Conservation (phyloP, 2,329 filamentous ascomycete genomes). For the Beauveria scarabaeidicola region DNA sequence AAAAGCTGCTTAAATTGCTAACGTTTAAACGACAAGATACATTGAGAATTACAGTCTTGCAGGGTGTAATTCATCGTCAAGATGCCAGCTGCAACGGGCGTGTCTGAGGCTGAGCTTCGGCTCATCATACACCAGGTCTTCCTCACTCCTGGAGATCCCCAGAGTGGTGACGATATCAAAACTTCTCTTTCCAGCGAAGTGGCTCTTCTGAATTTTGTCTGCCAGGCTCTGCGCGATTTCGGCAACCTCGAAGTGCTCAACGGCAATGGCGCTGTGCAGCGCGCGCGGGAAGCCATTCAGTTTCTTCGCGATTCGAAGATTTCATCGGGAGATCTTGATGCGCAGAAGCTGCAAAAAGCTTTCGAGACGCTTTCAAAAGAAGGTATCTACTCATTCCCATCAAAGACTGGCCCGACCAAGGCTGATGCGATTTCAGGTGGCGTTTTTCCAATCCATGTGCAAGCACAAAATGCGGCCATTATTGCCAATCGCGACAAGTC, state of each 20-base stretch:
- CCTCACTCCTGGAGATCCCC: neutral
- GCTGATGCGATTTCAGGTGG: neutral
- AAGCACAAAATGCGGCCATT: slow-evolving; percentile 1
- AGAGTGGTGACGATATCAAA: neutral
- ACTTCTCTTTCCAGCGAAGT: neutral
- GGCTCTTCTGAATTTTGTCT: neutral
- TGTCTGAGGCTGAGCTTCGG: neutral
- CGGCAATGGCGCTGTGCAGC: neutral
- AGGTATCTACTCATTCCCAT: neutral
- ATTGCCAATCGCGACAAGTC: neutral
- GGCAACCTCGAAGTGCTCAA: neutral
- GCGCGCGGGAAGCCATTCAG: neutral
- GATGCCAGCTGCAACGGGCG: neutral
- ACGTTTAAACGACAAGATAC: neutral
- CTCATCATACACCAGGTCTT: neutral
- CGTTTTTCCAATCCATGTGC: neutral
- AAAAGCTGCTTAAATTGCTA: neutral
- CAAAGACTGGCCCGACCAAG: neutral
- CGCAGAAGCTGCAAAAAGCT: neutral
- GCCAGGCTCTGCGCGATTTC: neutral
- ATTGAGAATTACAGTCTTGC: no score
- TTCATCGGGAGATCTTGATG: neutral
- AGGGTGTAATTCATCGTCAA: neutral
- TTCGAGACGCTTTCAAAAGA: neutral
- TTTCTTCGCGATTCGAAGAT: neutral